phyloP scores from a whole-genome alignment of 176 grass and related monocot species.

The Hyparrhenia diplandra region DNA sequence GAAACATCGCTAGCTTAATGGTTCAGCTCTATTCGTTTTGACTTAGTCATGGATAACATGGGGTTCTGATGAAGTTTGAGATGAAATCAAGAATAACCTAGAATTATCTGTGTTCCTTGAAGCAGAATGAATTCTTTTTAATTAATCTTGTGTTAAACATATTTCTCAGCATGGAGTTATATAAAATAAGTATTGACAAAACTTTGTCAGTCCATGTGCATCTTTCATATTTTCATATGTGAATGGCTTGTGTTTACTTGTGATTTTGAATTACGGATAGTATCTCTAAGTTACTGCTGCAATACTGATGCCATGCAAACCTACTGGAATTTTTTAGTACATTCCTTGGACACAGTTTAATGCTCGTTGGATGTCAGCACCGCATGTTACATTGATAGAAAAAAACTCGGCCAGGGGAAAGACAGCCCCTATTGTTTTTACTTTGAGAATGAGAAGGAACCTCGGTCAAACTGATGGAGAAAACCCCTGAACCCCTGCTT shows the following conservation, averaged over 20 bases:
- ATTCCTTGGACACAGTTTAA: not conserved
- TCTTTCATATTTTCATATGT: not conserved
- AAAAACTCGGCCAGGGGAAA: not conserved
- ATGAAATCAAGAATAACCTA: not conserved
- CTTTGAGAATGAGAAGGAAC: not conserved
- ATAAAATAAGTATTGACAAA: not conserved
- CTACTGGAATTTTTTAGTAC: not conserved
- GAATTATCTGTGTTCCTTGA: not conserved
- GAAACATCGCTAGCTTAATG: constrained; percentile 1
- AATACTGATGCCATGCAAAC: not conserved
- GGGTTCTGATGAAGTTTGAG: not conserved
- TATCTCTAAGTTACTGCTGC: not conserved
- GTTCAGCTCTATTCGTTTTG: not conserved
- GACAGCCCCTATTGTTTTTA: not conserved
- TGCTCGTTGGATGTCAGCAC: not conserved
- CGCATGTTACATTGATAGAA: not conserved
- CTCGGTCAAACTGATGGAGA: not conserved
- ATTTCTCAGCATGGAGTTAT: not conserved
- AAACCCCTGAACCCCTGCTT: no score
- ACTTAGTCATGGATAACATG: not conserved
- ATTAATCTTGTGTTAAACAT: not conserved
- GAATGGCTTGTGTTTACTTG: not conserved
- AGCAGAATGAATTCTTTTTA: not conserved
- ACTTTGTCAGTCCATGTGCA: not conserved
- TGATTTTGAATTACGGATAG: not conserved